These are phyloP conservation scores for Seiridium cupressi DNA, from an alignment of 2,329 filamentous ascomycete genomes.

Conservation along the genomic window DNA sequence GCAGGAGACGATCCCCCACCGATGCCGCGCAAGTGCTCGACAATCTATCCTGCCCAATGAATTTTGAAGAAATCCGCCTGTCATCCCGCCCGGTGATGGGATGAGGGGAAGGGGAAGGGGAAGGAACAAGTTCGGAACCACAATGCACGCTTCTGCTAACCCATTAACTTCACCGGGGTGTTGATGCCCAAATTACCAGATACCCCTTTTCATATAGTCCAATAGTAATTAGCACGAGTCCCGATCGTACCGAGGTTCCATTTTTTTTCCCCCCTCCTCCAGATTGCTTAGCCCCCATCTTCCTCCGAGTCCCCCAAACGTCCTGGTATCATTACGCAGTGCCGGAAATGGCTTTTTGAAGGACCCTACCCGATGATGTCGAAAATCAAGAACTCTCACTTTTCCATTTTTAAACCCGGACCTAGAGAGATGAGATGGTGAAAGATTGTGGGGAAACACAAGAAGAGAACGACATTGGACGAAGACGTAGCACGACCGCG, in stretches of 20 bases:
- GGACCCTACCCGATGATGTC: not conserved
- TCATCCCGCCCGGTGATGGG: not conserved
- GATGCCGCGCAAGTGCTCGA: conserved; percentile 2
- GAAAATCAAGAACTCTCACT: not conserved
- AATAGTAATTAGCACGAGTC: not conserved
- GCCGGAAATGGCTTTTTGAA: not conserved
- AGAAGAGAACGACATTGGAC: not conserved
- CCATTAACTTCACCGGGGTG: not conserved
- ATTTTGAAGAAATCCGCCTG: not conserved
- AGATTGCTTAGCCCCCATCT: not conserved
- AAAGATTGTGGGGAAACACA: not conserved
- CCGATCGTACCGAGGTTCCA: not conserved
- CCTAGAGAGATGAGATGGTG: not conserved
- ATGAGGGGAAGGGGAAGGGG: not conserved
- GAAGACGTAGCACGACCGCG: not conserved
- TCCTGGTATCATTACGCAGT: not conserved
- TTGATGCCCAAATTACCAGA: not conserved
- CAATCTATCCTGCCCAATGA: conserved; percentile 1
- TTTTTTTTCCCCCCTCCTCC: not conserved
- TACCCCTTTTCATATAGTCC: not conserved
- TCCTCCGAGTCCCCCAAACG: not conserved
- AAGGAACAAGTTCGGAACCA: not conserved
- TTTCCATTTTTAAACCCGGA: not conserved
- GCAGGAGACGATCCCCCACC: conserved; percentile 1
- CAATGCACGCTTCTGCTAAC: conserved; percentile 3